Percentiles rank a stretch among this genome's conserved stretches.
These are phyloP conservation scores for Spathaspora sp. DNA, from an alignment of 1,139 yeast genomes.

Conservation along the genomic window DNA sequence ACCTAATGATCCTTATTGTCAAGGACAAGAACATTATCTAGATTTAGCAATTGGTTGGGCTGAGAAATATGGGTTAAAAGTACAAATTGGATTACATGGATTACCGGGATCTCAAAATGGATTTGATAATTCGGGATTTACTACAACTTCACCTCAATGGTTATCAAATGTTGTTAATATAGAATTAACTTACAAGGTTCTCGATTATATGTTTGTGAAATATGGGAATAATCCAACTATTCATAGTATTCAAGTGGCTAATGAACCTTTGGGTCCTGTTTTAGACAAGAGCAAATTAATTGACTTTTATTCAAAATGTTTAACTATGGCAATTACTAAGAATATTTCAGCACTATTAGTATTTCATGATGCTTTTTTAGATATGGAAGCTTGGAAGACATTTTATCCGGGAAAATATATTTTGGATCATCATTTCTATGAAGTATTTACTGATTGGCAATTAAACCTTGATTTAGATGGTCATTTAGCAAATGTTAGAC, in stretches of 20 bases:
- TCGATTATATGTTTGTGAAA: conserved; percentile 20
- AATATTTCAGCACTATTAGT: conserved; percentile 15
- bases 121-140: conserved; percentile 26
- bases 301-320: conserved; percentile 16
- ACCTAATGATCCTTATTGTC: conserved; percentile 21
- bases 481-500: conserved; percentile 17
- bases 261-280: conserved; percentile 23
- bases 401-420: conserved; percentile 15
- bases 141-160: conserved; percentile 15
- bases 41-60: conserved; percentile 26
- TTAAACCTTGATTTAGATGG: conserved; percentile 15
- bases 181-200: conserved; percentile 16
- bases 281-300: conserved; percentile 17
- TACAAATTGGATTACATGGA: conserved; percentile 26
- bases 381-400: conserved; percentile 21
- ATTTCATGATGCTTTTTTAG: conserved; percentile 25
- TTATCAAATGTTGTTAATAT: conserved; percentile 17
- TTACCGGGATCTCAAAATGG: conserved; percentile 32
- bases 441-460: conserved; percentile 21
- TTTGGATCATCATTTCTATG: conserved; percentile 28
- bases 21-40: conserved; percentile 24
- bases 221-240: conserved; percentile 18
- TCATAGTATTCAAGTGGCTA: conserved; percentile 23
- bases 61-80: conserved; percentile 16
- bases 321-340: conserved; percentile 11